Evolutionary conservation across 805 yeast species (phyloP).

Genomic region (Candida bentonensis): DNA sequence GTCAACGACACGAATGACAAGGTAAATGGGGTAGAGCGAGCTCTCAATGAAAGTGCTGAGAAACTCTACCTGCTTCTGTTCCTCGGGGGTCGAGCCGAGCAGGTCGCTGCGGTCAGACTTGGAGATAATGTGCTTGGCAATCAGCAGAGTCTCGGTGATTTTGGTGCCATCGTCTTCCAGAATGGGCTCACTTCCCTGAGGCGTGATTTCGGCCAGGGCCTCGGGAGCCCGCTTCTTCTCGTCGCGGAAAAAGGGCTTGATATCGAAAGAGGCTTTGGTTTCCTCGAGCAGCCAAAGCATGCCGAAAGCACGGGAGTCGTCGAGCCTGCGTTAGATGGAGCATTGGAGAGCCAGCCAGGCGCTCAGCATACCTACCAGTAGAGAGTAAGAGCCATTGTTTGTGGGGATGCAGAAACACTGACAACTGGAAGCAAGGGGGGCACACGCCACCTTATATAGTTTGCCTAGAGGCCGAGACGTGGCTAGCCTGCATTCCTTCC

Average conservation of each 20-base stretch:
- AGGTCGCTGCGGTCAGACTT: constrained; percentile 28
- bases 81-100: background rate
- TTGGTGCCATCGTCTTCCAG: constrained; percentile 31
- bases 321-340: background rate
- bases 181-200: constrained; percentile 52
- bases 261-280: constrained; percentile 38
- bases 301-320: constrained; percentile 44
- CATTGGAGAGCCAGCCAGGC: too few species aligned
- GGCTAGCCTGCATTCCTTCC: too few species aligned
- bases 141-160: constrained; percentile 50
- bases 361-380: too few species aligned
- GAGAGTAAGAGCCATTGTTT: too few species aligned
- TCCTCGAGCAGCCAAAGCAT: constrained; percentile 55
- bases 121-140: constrained; percentile 35
- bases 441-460: too few species aligned
- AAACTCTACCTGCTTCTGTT: background rate
- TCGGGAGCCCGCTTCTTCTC: constrained; percentile 35
- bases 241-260: constrained; percentile 39
- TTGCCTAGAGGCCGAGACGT: too few species aligned
- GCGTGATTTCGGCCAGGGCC: constrained; percentile 38
- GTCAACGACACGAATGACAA: background rate
- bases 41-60: background rate
- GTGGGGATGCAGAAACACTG: too few species aligned
- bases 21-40: background rate
- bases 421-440: too few species aligned